Base-by-base conservation (phyloP, 106 monocot genomes). In the Allium cepa region DNA sequence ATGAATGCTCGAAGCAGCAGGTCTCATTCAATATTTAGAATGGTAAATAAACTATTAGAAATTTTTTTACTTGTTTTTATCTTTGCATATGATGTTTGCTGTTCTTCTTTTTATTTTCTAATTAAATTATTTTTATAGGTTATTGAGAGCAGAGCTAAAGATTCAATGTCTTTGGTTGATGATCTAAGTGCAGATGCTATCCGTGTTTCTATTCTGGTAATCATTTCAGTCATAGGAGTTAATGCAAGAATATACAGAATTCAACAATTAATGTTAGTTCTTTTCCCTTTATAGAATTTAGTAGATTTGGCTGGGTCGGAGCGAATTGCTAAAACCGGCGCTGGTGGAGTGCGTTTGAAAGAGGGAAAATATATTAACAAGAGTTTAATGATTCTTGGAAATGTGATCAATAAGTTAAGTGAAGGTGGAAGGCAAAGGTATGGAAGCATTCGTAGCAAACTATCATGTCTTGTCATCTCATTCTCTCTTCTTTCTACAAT, bases 341-440 rank as follows among this genome's bases (percentile, higher is more conserved):
- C 90, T 66, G 94, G 75, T 75, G 96, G 96, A 65, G 88, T 88
- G 47, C 92, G 96, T 45, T 73, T 97, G 71, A 97, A 97, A 68
- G 96, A 97, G 72, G 96, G 96, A 36, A 97, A 97, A 68, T 71
- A 97, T 77, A 97, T 97, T 27, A 97, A 97, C 79, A 97, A 97
- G 75, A 97, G 96, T 47, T 84, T 97, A 72, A 92, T 88, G 88
- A 77, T 78, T 73, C 88, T 92, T 69, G 96, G 96, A 49, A 92
- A 92, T 79, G 96, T 97, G 53, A 97, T 97, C 59, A 97, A 97
- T 63, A 97, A 92, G 72, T 76, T 97, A 22, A 82, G 88, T 79
- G 96, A 97, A 49, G 77, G 59, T 75, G 85, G 85, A 65, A 97
- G 82, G 47, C 84, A 88, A 66, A 92, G 92, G 95, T 96, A 79